Percentiles rank a stretch among this genome's conserved stretches.
Evolutionary conservation across 495 filamentous ascomycete species (phyloP).

Genomic region (Sordaria brevicollis): DNA sequence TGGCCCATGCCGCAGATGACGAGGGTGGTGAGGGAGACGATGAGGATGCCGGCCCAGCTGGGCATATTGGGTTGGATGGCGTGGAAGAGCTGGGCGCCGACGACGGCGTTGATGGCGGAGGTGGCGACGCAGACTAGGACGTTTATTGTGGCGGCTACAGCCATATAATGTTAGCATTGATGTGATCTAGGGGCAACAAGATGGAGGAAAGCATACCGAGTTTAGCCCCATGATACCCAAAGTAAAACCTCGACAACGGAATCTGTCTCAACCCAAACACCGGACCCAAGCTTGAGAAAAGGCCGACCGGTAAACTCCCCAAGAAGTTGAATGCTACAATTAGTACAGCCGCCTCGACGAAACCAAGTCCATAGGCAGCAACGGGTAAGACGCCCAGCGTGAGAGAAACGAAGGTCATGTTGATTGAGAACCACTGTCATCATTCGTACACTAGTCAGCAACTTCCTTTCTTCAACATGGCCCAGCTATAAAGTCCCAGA

Average conservation of each 20-base stretch:
- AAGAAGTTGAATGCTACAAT: constrained; percentile 73
- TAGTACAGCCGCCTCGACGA: constrained; percentile 60
- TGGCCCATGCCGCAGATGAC: constrained; percentile 68
- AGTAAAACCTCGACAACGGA: constrained; percentile 76
- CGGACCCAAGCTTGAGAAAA: constrained; percentile 73
- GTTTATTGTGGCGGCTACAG: constrained; percentile 61
- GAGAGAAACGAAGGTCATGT: constrained; percentile 77
- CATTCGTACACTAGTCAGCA: not conserved
- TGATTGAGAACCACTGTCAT: constrained; percentile 69
- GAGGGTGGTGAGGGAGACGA: constrained; percentile 63
- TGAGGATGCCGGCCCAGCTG: constrained; percentile 65
- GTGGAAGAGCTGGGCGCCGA: constrained; percentile 73
- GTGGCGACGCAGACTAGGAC: constrained; percentile 68
- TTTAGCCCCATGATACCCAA: constrained; percentile 64
- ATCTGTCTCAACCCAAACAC: constrained; percentile 74
- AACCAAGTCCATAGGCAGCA: constrained; percentile 57
- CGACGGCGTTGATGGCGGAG: constrained; percentile 67
- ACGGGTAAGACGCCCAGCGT: constrained; percentile 67
- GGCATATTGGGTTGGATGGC: constrained; percentile 63
- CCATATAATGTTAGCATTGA: not conserved
- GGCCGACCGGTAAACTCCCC: constrained; percentile 62
- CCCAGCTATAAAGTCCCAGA: not conserved
- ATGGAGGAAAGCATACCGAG: constrained; percentile 39
- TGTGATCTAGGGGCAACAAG: not conserved
- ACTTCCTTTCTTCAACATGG: not conserved